These are phyloP conservation scores for Vaccinium vitisidaea DNA, from an alignment of 148 eudicot species.

Conservation along the genomic window DNA sequence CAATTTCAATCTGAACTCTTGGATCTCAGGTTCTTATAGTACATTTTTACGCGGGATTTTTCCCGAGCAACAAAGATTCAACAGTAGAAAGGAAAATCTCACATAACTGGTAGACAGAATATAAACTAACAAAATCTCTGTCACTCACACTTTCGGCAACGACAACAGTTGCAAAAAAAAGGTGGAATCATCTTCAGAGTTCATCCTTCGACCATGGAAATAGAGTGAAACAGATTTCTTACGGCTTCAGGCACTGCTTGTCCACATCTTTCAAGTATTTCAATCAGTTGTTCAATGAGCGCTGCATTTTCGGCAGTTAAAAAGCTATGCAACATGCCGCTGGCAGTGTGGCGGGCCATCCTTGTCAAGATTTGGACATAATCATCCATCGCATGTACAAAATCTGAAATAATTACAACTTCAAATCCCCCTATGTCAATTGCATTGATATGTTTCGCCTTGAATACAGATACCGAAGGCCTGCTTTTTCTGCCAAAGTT, in stretches of 20 bases:
- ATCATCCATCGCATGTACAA: background rate
- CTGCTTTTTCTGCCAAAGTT: slow-evolving; percentile 9
- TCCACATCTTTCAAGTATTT: slow-evolving; percentile 10
- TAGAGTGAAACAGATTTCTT: background rate
- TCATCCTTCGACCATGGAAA: background rate
- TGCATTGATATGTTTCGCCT: background rate
- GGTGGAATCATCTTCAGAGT: background rate
- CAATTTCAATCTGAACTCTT: background rate
- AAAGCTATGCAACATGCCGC: slow-evolving; percentile 15
- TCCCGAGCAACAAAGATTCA: background rate
- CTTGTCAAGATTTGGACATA: slow-evolving; percentile 7
- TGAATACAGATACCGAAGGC: background rate
- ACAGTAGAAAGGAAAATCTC: background rate
- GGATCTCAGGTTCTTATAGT: background rate
- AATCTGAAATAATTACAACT: background rate
- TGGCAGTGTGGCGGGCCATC: slow-evolving; percentile 20
- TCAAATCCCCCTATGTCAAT: slow-evolving; percentile 7
- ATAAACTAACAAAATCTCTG: background rate
- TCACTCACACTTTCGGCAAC: background rate
- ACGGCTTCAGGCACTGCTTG: slow-evolving; percentile 15
- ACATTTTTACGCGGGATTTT: background rate
- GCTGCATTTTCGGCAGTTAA: slow-evolving; percentile 8
- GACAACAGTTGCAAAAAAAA: background rate
- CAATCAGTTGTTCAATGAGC: background rate
- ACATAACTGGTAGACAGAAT: background rate